phyloP scores from a whole-genome alignment of 2,329 filamentous ascomycete species.

The Neophaeococcomyces mojaviensis region DNA sequence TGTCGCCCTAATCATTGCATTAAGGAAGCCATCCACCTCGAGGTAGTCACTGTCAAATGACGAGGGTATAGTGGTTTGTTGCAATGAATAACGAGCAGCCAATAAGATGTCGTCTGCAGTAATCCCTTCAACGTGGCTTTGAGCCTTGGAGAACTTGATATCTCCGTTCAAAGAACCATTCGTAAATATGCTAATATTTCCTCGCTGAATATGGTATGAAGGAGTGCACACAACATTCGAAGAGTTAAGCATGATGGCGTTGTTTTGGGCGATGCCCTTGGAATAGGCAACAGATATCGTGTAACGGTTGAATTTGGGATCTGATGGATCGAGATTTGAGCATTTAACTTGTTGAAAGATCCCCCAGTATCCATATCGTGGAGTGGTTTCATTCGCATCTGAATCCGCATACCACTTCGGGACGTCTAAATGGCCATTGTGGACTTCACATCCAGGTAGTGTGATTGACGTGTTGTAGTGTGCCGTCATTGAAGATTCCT shows the following conservation, averaged over 20 bases:
- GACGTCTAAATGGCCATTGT: conserved; percentile 13
- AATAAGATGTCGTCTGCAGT: conserved; percentile 11
- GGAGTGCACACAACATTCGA: conserved; percentile 17
- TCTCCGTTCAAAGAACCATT: conserved; percentile 11
- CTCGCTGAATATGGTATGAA: conserved; percentile 12
- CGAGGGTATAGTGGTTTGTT: neutral
- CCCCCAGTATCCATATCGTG: conserved; percentile 13
- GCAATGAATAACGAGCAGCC: conserved; percentile 5
- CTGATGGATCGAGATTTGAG: conserved; percentile 11
- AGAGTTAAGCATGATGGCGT: conserved; percentile 16
- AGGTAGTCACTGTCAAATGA: neutral
- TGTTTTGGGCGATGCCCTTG: conserved; percentile 12
- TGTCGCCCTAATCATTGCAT: conserved; percentile 12
- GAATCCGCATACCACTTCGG: conserved; percentile 13
- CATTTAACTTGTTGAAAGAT: conserved; percentile 15
- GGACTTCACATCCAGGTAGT: conserved; percentile 13
- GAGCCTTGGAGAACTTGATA: conserved; percentile 9
- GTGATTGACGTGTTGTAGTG: conserved; percentile 15
- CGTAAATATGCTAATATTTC: conserved; percentile 10
- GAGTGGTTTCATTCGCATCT: conserved; percentile 11
- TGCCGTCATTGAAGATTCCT: conserved; percentile 4
- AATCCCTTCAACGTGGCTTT: conserved; percentile 9
- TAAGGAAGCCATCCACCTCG: conserved; percentile 8
- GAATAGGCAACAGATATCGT: conserved; percentile 14
- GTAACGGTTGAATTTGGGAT: conserved; percentile 12